A percentile compares a stretch with the other conserved stretches of the same genome.
Conservation (phyloP, 2,329 filamentous ascomycete species). For the Microthyrium microscopicum region DNA sequence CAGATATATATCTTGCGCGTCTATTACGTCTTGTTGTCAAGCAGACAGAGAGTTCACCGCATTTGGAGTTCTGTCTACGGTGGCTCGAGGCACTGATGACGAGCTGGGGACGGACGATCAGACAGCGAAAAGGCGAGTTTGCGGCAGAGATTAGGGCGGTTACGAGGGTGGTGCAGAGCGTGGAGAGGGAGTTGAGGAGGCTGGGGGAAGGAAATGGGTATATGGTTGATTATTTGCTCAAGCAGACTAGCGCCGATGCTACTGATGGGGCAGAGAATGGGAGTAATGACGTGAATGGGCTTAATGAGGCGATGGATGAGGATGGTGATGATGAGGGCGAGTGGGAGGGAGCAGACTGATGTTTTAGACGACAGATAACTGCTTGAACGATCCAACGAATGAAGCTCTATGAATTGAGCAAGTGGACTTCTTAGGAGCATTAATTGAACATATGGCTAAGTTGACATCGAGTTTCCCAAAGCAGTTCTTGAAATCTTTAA, state of each 20-base stretch:
- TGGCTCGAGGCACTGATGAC: constrained; percentile 78
- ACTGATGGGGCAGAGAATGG: too few species aligned
- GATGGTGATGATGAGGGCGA: too few species aligned
- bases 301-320: too few species aligned
- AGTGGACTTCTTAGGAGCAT: too few species aligned
- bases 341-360: too few species aligned
- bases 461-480: too few species aligned
- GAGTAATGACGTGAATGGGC: too few species aligned
- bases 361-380: too few species aligned
- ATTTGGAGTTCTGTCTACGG: constrained; percentile 83
- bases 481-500: too few species aligned
- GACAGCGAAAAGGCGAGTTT: constrained; percentile 61
- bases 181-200: constrained; percentile 66
- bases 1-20: constrained; percentile 70
- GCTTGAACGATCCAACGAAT: too few species aligned
- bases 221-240: constrained; percentile 67
- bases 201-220: constrained; percentile 81
- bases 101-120: constrained; percentile 71
- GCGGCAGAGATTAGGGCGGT: constrained; percentile 75
- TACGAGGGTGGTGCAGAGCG: constrained; percentile 60
- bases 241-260: constrained; percentile 23
- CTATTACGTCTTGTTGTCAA: constrained; percentile 75
- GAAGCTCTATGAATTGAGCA: too few species aligned
- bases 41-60: constrained; percentile 76
- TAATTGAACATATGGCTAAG: too few species aligned